phyloP scores from a whole-genome alignment of 2,329 filamentous ascomycete species.

The Ophiostoma pallidulum region DNA sequence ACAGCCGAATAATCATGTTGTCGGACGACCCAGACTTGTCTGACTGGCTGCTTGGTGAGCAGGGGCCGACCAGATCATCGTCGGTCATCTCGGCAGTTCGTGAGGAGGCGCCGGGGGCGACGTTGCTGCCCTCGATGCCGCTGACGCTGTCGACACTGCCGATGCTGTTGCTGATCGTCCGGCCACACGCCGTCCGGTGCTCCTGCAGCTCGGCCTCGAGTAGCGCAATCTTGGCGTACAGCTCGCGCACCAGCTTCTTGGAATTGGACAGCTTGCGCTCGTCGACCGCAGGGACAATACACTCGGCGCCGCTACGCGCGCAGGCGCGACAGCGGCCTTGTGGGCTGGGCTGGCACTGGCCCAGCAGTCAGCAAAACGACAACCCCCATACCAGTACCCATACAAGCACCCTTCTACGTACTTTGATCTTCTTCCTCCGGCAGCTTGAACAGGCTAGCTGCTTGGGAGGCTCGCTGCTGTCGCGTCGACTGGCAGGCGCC shows the following conservation, averaged over 20 bases:
- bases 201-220: constrained; percentile 7
- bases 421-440: constrained; percentile 8
- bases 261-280: constrained; percentile 10
- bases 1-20: constrained; percentile 9
- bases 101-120: too few species aligned
- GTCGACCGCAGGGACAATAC: constrained; percentile 4
- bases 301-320: neutral
- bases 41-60: neutral
- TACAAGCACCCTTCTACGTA: too few species aligned
- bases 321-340: constrained; percentile 1
- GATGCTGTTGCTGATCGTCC: too few species aligned
- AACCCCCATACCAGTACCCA: too few species aligned
- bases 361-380: too few species aligned
- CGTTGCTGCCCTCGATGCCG: neutral
- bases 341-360: neutral
- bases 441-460: constrained; percentile 8
- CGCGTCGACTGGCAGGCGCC: too few species aligned
- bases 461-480: constrained; percentile 6
- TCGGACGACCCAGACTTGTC: neutral
- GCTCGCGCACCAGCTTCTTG: constrained; percentile 9
- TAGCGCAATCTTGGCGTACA: constrained; percentile 4
- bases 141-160: neutral
- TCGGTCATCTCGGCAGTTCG: too few species aligned
- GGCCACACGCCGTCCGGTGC: neutral
- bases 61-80: neutral